Evolutionary conservation across 805 yeast genomes (phyloP).

Genomic region (Lipomyces japonicus): DNA sequence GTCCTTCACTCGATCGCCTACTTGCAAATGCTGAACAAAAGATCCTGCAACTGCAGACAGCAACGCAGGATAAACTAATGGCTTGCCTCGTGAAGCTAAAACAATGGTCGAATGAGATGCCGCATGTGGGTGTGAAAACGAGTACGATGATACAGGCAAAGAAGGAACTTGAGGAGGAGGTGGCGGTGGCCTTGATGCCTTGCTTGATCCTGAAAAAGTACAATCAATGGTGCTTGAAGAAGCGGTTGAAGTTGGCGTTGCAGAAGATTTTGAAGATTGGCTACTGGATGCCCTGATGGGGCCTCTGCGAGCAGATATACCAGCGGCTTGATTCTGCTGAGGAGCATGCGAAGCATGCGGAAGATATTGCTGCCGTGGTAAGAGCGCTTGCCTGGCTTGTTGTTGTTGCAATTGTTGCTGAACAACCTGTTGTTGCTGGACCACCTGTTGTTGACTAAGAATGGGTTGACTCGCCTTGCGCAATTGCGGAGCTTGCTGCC

Average conservation of each 20-base stretch:
- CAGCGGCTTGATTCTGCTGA: not conserved
- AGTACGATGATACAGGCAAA: slow-evolving; percentile 25
- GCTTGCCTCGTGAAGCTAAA: slow-evolving; percentile 50
- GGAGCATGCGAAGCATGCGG: not conserved
- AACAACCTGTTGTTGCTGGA: not conserved
- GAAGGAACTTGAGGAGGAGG: slow-evolving; percentile 20
- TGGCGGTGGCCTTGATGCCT: not conserved
- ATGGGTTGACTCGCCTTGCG: not conserved
- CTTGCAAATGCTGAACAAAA: slow-evolving; percentile 63
- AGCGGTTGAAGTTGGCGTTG: not conserved
- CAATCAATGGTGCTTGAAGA: too few species aligned
- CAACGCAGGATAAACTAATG: slow-evolving; percentile 84
- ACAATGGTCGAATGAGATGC: slow-evolving; percentile 40
- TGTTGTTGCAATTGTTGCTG: slow-evolving; percentile 1
- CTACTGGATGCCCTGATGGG: slow-evolving; percentile 1
- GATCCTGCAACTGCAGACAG: slow-evolving; percentile 77
- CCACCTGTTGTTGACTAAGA: not conserved
- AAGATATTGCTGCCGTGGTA: not conserved
- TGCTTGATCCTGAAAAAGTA: slow-evolving; percentile 1
- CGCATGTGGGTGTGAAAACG: slow-evolving; percentile 24
- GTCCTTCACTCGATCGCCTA: slow-evolving; percentile 80
- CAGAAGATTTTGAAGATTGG: not conserved
- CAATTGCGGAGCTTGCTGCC: not conserved
- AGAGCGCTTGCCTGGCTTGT: not conserved
- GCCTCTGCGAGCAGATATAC: not conserved